Percentiles rank a stretch among this genome's conserved stretches.
Evolutionary conservation across 345 rosid genomes (phyloP).

Genomic region (Sapria himalayana): DNA sequence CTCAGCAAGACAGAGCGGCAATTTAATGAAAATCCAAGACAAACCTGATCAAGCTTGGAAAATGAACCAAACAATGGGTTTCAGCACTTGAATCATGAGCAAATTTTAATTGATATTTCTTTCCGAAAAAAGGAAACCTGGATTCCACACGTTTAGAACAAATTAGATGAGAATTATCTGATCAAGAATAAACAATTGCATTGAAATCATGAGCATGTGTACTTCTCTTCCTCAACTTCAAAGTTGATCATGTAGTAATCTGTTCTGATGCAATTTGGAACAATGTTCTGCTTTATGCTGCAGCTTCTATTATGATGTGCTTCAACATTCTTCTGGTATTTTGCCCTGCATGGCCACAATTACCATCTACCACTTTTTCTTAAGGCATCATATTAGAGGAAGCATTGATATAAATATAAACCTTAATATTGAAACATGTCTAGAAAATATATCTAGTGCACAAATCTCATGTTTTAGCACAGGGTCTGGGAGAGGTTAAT

Average conservation of each 20-base stretch:
- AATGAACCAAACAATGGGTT: slow-evolving; percentile 91
- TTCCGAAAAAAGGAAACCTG: slow-evolving; percentile 93
- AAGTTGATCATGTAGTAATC: slow-evolving; percentile 87
- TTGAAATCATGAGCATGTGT: slow-evolving; percentile 6
- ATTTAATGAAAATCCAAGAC: no score
- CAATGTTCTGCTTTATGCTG: slow-evolving; percentile 60
- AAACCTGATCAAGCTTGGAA: slow-evolving; percentile 91
- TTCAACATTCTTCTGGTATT: slow-evolving; percentile 94
- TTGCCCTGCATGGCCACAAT: slow-evolving; percentile 42
- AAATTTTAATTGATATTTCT: slow-evolving; percentile 80
- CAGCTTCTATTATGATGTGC: slow-evolving; percentile 77
- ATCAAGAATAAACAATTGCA: background rate
- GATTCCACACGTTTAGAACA: slow-evolving; percentile 3
- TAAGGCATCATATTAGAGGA: no score
- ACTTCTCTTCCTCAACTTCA: slow-evolving; percentile 96
- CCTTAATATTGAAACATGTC: no score
- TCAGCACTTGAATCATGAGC: slow-evolving; percentile 56
- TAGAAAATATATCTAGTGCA: no score
- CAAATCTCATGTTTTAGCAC: no score
- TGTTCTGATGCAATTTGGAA: slow-evolving; percentile 84
- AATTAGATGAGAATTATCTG: slow-evolving; percentile 1
- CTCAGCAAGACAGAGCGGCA: no score
- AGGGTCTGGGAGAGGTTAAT: no score
- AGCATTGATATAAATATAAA: no score
- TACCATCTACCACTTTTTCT: no score